phyloP scores from a whole-genome alignment of 2,329 filamentous ascomycete species.

The Tolypocladium nubicola region DNA sequence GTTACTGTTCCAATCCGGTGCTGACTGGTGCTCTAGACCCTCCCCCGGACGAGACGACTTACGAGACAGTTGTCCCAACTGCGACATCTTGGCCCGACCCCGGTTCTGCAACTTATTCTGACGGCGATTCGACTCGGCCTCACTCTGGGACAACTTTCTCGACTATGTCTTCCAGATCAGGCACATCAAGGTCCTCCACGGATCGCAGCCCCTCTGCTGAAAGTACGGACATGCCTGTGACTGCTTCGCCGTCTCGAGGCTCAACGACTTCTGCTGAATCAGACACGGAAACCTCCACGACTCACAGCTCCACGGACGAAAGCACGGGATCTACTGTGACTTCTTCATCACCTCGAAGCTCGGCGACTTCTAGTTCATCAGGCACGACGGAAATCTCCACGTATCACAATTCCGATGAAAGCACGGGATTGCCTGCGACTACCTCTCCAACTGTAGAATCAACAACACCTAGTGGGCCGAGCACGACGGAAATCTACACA shows the following conservation, averaged over 20 bases:
- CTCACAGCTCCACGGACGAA: not conserved
- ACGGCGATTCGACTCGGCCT: not conserved
- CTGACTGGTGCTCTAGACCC: constrained; percentile 2
- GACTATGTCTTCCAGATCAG: not conserved
- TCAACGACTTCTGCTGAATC: not conserved
- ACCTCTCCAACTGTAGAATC: not conserved
- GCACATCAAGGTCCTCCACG: not conserved
- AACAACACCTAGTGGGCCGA: too few relatives aligned
- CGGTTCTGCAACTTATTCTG: not conserved
- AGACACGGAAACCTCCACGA: not conserved
- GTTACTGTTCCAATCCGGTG: not conserved
- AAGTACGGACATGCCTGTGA: not conserved
- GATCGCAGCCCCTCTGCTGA: not conserved
- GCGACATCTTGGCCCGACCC: not conserved
- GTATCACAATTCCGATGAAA: not conserved
- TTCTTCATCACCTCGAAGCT: not conserved
- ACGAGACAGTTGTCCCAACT: not conserved
- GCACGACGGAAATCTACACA: too few relatives aligned
- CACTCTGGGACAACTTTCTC: not conserved
- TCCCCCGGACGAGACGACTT: not conserved
- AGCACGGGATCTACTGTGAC: not conserved
- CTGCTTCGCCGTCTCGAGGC: not conserved
- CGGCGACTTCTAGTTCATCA: not conserved
- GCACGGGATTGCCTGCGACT: not conserved
- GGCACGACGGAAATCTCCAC: not conserved